phyloP scores from a whole-genome alignment of 164 flowering plant genomes.

The Macadamia tetraphylla region DNA sequence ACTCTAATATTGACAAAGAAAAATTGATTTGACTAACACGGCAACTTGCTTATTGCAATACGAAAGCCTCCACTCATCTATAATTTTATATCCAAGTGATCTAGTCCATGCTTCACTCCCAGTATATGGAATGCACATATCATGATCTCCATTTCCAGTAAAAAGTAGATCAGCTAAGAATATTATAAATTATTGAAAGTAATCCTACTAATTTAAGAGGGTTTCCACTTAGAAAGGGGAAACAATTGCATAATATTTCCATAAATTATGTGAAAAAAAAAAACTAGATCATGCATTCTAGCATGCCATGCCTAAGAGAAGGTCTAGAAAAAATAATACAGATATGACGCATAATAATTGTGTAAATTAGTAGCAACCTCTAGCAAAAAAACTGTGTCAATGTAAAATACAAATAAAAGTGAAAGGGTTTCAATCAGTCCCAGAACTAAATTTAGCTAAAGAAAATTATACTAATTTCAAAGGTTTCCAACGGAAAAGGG shows the following conservation, averaged over 20 bases:
- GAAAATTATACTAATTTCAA: too few relatives aligned
- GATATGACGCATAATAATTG: not conserved
- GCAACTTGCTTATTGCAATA: not conserved
- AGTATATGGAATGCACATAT: slow-evolving; percentile 94
- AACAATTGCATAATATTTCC: not conserved
- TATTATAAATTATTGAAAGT: not conserved
- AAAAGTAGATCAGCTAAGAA: not conserved
- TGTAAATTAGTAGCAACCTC: not conserved
- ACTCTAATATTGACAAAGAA: too few relatives aligned
- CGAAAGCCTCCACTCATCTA: slow-evolving; percentile 95
- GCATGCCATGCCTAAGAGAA: not conserved
- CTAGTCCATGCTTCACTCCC: slow-evolving; percentile 92
- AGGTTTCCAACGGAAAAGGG: too few relatives aligned
- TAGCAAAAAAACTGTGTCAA: too few relatives aligned
- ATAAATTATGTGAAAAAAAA: too few relatives aligned
- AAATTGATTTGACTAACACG: too few relatives aligned
- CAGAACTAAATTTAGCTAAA: too few relatives aligned
- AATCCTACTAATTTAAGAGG: not conserved
- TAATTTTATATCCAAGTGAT: slow-evolving; percentile 61
- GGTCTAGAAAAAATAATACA: not conserved
- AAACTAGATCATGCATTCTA: not conserved
- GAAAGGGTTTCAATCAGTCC: too few relatives aligned
- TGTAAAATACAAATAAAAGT: too few relatives aligned
- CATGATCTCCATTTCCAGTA: slow-evolving; percentile 85
- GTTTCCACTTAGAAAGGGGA: not conserved